Conservation (phyloP, 176 grass and related monocot species). For the Oryza meyeriana region DNA sequence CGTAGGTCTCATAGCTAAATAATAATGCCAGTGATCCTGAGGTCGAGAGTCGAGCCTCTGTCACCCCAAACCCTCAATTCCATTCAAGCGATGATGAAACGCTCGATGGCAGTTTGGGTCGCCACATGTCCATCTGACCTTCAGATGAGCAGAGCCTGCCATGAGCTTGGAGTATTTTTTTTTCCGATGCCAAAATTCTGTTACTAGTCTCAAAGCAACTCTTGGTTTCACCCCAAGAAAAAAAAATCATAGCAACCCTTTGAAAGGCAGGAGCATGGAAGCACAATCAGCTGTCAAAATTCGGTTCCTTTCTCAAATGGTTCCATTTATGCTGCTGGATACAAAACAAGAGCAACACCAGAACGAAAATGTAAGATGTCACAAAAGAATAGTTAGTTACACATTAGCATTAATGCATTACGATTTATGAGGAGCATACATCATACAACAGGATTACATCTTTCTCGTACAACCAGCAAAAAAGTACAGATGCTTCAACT, state of each 20-base stretch:
- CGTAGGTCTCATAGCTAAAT: conserved; percentile 80
- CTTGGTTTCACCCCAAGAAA: no score
- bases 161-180: neutral
- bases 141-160: neutral
- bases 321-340: neutral
- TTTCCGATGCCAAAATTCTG: no score
- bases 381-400: neutral
- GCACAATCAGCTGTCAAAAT: no score
- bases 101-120: neutral
- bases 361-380: neutral
- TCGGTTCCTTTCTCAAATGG: neutral
- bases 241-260: no score
- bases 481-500: neutral
- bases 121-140: neutral
- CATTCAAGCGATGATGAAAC: neutral
- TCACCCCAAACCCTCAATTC: conserved; percentile 17
- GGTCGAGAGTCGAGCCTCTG: conserved; percentile 66
- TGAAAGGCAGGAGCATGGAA: no score
- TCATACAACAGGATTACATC: conserved; percentile 14
- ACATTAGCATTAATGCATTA: neutral
- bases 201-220: neutral
- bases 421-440: conserved; percentile 19
- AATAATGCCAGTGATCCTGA: conserved; percentile 35
- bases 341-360: neutral
- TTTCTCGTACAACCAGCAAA: neutral